A percentile compares a stretch with the other conserved stretches of the same genome.
Conservation (phyloP, 306 rosid species). For the Sphenostylis stenocarpa region DNA sequence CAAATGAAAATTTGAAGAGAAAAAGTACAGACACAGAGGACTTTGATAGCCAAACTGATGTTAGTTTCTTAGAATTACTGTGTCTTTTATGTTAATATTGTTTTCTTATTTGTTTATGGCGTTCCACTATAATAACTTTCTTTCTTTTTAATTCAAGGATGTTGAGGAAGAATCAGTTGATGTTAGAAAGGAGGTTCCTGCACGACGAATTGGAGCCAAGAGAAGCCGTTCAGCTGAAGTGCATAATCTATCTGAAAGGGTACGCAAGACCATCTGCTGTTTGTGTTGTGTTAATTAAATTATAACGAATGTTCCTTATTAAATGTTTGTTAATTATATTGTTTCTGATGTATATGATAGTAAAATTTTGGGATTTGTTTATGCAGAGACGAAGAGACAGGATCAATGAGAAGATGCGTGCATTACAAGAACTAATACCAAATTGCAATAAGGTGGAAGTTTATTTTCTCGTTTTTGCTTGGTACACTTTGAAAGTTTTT, state of each 20-base stretch:
- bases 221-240: constrained; percentile 86
- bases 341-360: constrained; percentile 28
- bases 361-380: constrained; percentile 27
- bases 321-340: neutral
- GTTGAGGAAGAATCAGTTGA: constrained; percentile 68
- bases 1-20: constrained; percentile 46
- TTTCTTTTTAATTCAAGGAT: constrained; percentile 48
- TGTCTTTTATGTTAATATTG: constrained; percentile 12
- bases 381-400: constrained; percentile 77
- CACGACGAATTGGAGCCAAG: constrained; percentile 58
- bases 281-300: neutral
- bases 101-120: neutral
- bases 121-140: neutral
- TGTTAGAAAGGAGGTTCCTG: constrained; percentile 43
- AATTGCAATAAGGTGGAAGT: constrained; percentile 80
- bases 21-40: constrained; percentile 61
- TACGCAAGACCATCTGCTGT: constrained; percentile 38
- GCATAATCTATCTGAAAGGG: constrained; percentile 94
- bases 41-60: constrained; percentile 81
- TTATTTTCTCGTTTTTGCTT: neutral
- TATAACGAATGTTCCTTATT: neutral
- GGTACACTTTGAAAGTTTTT: neutral
- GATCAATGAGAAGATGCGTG: constrained; percentile 93
- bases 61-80: constrained; percentile 31
- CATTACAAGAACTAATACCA: constrained; percentile 87